A percentile compares a stretch with the other conserved stretches of the same genome.
Conservation (phyloP, 495 filamentous ascomycete genomes). For the Friedmanniomyces simplex region DNA sequence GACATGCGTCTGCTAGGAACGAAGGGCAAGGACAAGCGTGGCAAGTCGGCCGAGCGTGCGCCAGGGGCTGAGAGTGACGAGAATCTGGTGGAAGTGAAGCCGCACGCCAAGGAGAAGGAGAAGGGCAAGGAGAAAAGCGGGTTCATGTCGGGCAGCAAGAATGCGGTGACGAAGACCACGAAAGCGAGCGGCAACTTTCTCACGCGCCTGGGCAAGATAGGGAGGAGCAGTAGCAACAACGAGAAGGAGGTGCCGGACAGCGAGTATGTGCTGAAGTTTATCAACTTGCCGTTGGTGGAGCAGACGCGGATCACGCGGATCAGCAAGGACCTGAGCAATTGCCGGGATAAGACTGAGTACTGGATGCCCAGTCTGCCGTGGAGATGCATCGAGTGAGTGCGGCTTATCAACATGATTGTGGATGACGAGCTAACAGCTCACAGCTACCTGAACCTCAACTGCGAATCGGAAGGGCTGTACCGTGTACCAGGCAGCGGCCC, state of each 20-base stretch:
- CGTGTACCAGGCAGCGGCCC: conserved; percentile 74
- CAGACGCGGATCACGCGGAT: conserved; percentile 81
- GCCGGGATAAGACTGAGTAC: conserved; percentile 85
- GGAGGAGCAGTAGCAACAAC: conserved; percentile 57
- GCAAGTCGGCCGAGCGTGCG: conserved; percentile 20
- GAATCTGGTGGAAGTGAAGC: conserved; percentile 10
- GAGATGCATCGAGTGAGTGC: conserved; percentile 69
- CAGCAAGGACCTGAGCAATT: conserved; percentile 70
- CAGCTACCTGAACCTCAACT: conserved; percentile 70
- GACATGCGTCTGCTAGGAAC: conserved; percentile 4
- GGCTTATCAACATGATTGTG: not conserved
- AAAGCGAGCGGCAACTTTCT: conserved; percentile 60
- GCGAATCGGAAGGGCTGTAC: conserved; percentile 83
- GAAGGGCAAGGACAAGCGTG: conserved; percentile 15
- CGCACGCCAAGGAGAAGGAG: conserved; percentile 25
- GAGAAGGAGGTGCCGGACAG: conserved; percentile 62
- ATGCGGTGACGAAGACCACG: conserved; percentile 59
- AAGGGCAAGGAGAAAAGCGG: conserved; percentile 15
- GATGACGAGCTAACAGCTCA: conserved; percentile 3
- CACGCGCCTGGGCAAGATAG: conserved; percentile 65
- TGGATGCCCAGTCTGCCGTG: conserved; percentile 95
- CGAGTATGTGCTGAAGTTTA: conserved; percentile 64
- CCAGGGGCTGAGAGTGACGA: conserved; percentile 3
- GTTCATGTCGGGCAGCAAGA: conserved; percentile 64
- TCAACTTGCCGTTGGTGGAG: conserved; percentile 69